Conservation (phyloP, 2,329 filamentous ascomycete species). For the Fusarium duplospermum region DNA sequence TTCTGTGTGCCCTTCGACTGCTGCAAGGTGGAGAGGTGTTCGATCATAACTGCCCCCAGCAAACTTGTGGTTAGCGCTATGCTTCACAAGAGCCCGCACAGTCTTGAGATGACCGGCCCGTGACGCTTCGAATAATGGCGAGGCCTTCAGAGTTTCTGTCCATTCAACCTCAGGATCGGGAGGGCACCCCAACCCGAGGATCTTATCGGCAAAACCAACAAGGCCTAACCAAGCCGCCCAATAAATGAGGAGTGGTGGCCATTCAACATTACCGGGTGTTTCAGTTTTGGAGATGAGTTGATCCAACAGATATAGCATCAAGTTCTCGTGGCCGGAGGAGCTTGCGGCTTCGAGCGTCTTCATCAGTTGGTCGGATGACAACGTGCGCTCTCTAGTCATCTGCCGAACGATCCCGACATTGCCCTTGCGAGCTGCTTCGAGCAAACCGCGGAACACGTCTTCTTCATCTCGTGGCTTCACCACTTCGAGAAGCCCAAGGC, state of each 20-base stretch:
- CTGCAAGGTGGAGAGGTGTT: not conserved
- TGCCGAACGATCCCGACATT: not conserved
- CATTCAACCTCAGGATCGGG: not conserved
- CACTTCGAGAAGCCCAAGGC: not conserved
- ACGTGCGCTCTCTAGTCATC: not conserved
- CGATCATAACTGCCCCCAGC: not conserved
- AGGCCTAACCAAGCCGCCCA: not conserved
- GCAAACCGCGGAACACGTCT: not conserved
- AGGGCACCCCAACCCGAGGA: not conserved
- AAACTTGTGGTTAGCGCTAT: not conserved
- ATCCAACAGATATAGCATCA: not conserved
- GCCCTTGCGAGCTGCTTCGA: not conserved
- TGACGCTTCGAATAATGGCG: not conserved
- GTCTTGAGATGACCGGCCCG: not conserved
- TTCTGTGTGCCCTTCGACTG: not conserved
- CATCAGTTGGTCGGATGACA: not conserved
- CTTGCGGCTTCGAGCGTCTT: not conserved
- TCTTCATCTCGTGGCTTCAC: not conserved
- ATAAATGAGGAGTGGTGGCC: conserved; percentile 7
- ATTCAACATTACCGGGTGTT: not conserved
- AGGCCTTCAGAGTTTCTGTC: not conserved
- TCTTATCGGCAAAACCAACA: not conserved
- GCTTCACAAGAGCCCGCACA: not conserved
- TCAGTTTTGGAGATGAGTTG: not conserved
- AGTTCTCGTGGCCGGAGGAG: not conserved